Base-by-base conservation (phyloP, 495 filamentous ascomycete genomes). In the Letharia lupina region DNA sequence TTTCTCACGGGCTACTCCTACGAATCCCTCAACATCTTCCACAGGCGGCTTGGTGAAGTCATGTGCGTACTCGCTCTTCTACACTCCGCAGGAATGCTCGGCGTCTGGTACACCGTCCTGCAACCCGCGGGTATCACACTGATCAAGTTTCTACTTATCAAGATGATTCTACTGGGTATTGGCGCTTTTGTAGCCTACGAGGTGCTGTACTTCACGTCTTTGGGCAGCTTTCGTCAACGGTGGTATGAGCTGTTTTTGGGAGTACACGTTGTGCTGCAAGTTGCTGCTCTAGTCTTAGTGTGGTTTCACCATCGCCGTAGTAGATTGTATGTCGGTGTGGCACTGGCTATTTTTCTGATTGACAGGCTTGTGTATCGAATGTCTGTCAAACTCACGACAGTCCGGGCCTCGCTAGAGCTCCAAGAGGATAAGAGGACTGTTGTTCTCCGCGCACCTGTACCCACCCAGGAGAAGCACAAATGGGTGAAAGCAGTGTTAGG, bases 11-110 rank as follows among this genome's bases (percentile, higher is more conserved):
- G 85, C 15, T 80, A 79, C 64, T 86, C 85, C 1, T 88, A 88
- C 70, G 84, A 87, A 72, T 78, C 80, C 9, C 77, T 88, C 52
- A 88, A 87, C 68, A 82, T 87, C 28, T 78, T 87, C 64, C 84
- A 88, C 70, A 68, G 77, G 77, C 76, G 82, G 40, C 72, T 83
- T 18, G 82, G 81, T 10, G 69, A 70, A 41, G 33, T 68, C 28
- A 70, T 70, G 69, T 70, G 69, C 40, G 35, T 68, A n/a, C 63
- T 70, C 16, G 69, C 69, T 40, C 63, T 70, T 2, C 40, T 70
- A 35, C 69, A 70, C 54, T 75, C 74, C 37, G 72, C 65, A 13
- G 66, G 66, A 41, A 85, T 85, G 78, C 47, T 81, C 0, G 63
- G 42, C 7, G 70, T 77, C 31, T 85, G 81, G 81, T 79, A 80